Evolutionary conservation across 1,284 basidiomycete species (phyloP).

Genomic region (Malassezia equina): DNA sequence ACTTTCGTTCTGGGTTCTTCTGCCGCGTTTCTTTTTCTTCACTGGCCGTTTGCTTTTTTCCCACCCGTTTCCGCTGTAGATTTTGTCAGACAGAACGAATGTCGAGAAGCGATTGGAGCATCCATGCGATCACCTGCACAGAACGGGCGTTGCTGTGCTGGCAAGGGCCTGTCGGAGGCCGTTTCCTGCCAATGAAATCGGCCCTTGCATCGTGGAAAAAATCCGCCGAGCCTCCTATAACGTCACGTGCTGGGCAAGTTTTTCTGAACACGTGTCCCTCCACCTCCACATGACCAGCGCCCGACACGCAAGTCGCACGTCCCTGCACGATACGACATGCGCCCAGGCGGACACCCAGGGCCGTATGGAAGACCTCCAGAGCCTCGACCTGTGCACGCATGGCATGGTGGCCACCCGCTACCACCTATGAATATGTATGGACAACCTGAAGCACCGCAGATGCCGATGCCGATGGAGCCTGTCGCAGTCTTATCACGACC

Average conservation of each 20-base stretch:
- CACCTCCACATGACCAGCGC: neutral
- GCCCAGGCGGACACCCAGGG: neutral
- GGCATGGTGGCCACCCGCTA: neutral
- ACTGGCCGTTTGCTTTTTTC: conserved; percentile 12
- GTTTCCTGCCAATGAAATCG: neutral
- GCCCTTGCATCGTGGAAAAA: conserved; percentile 7
- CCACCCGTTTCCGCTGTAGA: conserved; percentile 8
- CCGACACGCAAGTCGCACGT: neutral
- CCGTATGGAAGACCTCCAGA: neutral
- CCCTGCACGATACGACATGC: neutral
- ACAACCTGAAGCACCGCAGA: neutral
- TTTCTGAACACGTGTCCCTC: neutral
- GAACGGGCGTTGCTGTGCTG: conserved; percentile 2
- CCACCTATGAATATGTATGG: neutral
- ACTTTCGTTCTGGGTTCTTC: conserved; percentile 7
- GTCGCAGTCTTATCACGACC: neutral
- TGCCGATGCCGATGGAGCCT: neutral
- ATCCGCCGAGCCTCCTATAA: conserved; percentile 1
- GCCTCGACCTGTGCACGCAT: neutral
- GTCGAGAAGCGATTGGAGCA: conserved; percentile 3
- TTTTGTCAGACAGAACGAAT: neutral
- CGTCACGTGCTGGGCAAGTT: neutral
- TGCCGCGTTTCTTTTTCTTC: conserved; percentile 16
- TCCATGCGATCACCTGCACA: conserved; percentile 6
- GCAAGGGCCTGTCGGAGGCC: neutral